Base-by-base conservation (phyloP, 2,329 filamentous ascomycete genomes). In the Didymosphaeria variabile region DNA sequence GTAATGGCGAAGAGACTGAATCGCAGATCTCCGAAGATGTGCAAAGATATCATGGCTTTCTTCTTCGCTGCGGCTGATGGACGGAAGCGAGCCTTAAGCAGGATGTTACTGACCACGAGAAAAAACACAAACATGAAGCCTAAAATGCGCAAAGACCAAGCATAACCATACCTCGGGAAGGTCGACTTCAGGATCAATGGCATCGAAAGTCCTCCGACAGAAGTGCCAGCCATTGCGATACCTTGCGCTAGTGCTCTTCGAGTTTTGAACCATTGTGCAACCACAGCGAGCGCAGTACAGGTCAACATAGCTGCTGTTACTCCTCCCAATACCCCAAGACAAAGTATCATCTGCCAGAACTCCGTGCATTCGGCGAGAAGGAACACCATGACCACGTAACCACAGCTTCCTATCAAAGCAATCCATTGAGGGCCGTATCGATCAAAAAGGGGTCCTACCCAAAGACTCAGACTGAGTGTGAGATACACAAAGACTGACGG, bases 401-500 rank as follows among this genome's bases (percentile, higher is more conserved):
- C 67, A 13, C 62, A 36, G 53, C 74, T 77, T 7, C 75, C 75
- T 1, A 66, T 52, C 52, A 77, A 45, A 3, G 73, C 70, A 17
- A 77, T 75, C 74, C 74, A 77, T 17, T 72, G 67, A 2, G 75
- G 75, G 15, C 75, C 75, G 40, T 77, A 76, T n/a, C 72, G 70
- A 51, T 77, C 75, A 57, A 77, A 97, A 15, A 97, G 80, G 0
- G 94, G 93, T 0, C 94, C 94, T 51, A 96, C 88, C 71, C 94
- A 93, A 19, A 97, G 85, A 15, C 93, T 93, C 38, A 92, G 87
- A 67, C 93, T 91, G 74, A 97, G 94, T 55, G 89, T 88, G 7
- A 97, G 80, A 69, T 95, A 95, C 2, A 91, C 88, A 72, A 93
- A 95, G n/a, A 97, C 80, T 47, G 91, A 91, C 63, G 95, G 94